These are phyloP conservation scores for Elaeis guineensis DNA, from an alignment of 176 grass and related monocot species.

Conservation along the genomic window DNA sequence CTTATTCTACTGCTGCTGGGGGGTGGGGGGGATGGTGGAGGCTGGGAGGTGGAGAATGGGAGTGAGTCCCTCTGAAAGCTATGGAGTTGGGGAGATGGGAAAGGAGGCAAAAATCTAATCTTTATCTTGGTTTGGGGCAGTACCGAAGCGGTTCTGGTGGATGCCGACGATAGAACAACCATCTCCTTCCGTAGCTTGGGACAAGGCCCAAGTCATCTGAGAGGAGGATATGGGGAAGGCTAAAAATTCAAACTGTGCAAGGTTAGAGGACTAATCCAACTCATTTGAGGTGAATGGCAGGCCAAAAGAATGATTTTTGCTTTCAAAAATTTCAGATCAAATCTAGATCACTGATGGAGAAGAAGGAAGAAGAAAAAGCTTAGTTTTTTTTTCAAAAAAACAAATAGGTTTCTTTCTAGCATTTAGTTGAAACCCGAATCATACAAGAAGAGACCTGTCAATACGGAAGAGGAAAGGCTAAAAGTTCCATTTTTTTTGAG, in stretches of 20 bases:
- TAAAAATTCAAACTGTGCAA: too few species aligned
- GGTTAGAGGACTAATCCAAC: too few species aligned
- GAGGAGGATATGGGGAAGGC: background rate
- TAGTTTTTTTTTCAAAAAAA: too few species aligned
- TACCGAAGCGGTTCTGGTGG: too few species aligned
- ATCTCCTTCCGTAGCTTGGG: conserved; percentile 8
- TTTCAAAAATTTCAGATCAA: conserved; percentile 12
- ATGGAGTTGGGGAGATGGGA: conserved; percentile 1
- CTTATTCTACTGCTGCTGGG: conserved; percentile 46
- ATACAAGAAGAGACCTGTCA: background rate
- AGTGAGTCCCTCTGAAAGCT: conserved; percentile 14
- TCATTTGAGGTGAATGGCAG: conserved; percentile 3
- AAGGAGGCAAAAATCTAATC: conserved; percentile 4
- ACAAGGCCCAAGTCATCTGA: conserved; percentile 1
- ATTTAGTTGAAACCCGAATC: too few species aligned
- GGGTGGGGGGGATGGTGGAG: background rate
- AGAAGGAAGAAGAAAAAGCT: conserved; percentile 2
- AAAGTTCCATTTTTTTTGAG: conserved; percentile 15
- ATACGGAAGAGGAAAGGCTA: background rate
- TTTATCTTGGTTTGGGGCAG: background rate
- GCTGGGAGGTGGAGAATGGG: background rate
- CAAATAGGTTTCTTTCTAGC: too few species aligned
- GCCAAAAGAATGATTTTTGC: background rate
- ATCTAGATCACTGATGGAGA: conserved; percentile 9
- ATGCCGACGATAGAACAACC: background rate